phyloP scores from a whole-genome alignment of 805 yeast genomes.

The Ogataea trehaloabstinens region DNA sequence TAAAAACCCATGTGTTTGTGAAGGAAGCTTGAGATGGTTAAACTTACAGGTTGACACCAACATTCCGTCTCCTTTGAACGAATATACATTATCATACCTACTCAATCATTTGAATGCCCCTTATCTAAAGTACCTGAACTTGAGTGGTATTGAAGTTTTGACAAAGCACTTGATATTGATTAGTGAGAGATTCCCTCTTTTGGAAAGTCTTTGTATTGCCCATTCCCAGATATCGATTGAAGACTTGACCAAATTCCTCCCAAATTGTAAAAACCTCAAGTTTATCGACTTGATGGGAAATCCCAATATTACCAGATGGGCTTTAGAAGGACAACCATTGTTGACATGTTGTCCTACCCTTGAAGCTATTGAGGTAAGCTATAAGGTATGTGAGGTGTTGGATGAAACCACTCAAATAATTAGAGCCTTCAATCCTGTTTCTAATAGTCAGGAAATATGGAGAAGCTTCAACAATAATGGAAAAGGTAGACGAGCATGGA shows the following conservation, averaged over 20 bases:
- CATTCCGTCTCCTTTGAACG: slow-evolving; percentile 49
- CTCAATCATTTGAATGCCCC: slow-evolving; percentile 44
- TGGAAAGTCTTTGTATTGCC: slow-evolving; percentile 43
- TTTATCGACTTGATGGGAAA: slow-evolving; percentile 69
- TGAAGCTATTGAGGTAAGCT: slow-evolving; percentile 64
- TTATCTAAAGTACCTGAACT: slow-evolving; percentile 44
- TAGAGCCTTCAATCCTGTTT: slow-evolving; percentile 24
- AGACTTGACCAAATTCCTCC: slow-evolving; percentile 37
- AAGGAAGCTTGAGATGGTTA: slow-evolving; percentile 46
- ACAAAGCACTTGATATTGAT: slow-evolving; percentile 37
- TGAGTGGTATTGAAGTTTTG: slow-evolving; percentile 52
- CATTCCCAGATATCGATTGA: slow-evolving; percentile 37
- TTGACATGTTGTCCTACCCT: slow-evolving; percentile 48
- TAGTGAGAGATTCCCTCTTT: slow-evolving; percentile 35
- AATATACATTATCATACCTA: slow-evolving; percentile 42
- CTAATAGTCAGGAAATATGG: slow-evolving; percentile 37
- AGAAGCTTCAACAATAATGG: slow-evolving; percentile 47
- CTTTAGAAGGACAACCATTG: slow-evolving; percentile 47
- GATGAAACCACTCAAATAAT: slow-evolving; percentile 31
- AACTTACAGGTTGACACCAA: slow-evolving; percentile 53
- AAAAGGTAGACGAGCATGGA: slow-evolving; percentile 81
- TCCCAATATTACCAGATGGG: slow-evolving; percentile 57
- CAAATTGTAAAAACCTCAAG: slow-evolving; percentile 38
- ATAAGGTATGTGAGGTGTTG: slow-evolving; percentile 50
- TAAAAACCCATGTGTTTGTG: slow-evolving; percentile 61